Percentiles rank a stretch among this genome's conserved stretches.
Evolutionary conservation across 257 asterid genomes (phyloP).

Genomic region (Solanum okadae): DNA sequence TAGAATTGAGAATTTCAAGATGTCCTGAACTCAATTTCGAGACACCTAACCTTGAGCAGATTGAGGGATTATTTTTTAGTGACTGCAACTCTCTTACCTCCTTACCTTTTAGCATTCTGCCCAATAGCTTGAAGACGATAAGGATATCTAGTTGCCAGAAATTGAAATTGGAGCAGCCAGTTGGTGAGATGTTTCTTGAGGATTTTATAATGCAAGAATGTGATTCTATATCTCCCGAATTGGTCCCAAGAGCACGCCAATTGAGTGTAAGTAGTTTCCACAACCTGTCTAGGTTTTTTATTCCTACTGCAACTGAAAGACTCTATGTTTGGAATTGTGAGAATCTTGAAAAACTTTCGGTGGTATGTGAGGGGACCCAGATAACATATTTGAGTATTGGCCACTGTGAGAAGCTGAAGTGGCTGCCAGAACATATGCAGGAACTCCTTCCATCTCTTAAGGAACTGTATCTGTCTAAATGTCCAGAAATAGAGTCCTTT

Average conservation of each 20-base stretch:
- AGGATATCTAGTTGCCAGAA: rapidly evolving
- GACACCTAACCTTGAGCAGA: too few relatives aligned
- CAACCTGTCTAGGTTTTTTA: neutral
- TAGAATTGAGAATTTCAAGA: too few relatives aligned
- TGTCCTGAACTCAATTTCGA: too few relatives aligned
- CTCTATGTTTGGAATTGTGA: neutral
- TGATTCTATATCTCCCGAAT: neutral
- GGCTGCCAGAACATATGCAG: too few relatives aligned
- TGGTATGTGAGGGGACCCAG: neutral
- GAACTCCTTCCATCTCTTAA: too few relatives aligned
- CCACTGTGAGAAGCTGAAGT: too few relatives aligned
- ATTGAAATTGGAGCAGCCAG: neutral
- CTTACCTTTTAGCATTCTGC: neutral
- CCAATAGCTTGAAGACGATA: neutral
- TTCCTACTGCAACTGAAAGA: neutral
- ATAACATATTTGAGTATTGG: neutral
- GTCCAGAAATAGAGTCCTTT: too few relatives aligned
- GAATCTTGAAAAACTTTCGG: neutral
- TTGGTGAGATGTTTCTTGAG: neutral
- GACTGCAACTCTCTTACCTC: neutral
- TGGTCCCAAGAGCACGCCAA: neutral
- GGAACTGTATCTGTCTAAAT: rapidly evolving
- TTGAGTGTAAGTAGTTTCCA: rapidly evolving
- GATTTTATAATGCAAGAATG: rapidly evolving
- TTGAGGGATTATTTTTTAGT: neutral